Evolutionary conservation across 1,284 basidiomycete genomes (phyloP).

Genomic region (Cutaneotrichosporon mucoides): DNA sequence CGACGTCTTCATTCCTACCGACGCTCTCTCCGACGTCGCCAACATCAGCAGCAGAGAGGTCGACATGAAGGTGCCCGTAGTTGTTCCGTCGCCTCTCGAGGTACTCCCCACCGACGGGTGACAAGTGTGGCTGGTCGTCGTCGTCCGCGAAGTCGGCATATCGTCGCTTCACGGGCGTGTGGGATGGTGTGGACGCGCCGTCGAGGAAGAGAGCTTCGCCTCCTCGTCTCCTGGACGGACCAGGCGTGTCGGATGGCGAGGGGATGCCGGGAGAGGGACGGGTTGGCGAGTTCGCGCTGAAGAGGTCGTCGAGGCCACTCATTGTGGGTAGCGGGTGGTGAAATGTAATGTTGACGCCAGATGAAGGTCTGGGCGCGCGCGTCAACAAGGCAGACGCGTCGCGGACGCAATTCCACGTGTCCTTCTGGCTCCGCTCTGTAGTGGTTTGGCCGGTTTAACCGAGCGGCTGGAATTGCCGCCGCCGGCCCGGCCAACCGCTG

Average conservation of each 20-base stretch:
- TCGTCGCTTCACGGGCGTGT: not conserved
- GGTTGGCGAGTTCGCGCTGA: conserved; percentile 29
- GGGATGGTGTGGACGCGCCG: not conserved
- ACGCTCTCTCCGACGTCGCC: too few species aligned
- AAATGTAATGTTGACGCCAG: not conserved
- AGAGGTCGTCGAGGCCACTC: conserved; percentile 23
- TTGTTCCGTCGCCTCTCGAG: not conserved
- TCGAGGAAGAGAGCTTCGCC: conserved; percentile 6
- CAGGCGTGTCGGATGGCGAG: conserved; percentile 16
- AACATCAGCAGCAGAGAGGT: not conserved
- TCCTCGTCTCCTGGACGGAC: not conserved
- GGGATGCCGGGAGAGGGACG: conserved; percentile 6
- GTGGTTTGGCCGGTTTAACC: too few species aligned
- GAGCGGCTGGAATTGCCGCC: too few species aligned
- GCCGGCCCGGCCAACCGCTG: too few species aligned
- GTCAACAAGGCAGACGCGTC: too few species aligned
- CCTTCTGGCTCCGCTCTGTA: too few species aligned
- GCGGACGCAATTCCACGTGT: too few species aligned
- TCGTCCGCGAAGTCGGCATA: not conserved
- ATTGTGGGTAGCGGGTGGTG: not conserved
- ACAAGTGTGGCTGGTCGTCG: not conserved
- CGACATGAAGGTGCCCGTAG: not conserved
- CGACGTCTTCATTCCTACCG: not conserved
- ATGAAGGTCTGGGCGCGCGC: not conserved
- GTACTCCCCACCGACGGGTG: not conserved